A percentile compares a stretch with the other conserved stretches of the same genome.
Conservation (phyloP, 2,329 filamentous ascomycete species). For the Hypocrella siamensis region DNA sequence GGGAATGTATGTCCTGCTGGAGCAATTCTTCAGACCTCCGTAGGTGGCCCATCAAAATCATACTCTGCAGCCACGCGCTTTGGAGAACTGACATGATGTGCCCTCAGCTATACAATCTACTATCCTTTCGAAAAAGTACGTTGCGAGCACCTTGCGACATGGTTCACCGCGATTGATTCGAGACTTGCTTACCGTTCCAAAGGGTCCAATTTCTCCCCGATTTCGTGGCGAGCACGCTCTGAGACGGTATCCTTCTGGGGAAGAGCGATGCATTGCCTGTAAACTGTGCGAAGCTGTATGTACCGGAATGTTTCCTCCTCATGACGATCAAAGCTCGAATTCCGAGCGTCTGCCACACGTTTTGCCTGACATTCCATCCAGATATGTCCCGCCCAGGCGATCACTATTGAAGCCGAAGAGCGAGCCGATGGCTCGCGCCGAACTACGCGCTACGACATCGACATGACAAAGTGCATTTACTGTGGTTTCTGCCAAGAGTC, state of each 20-base stretch:
- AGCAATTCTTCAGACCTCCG: conserved; percentile 97
- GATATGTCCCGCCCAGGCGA: conserved; percentile 94
- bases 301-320: neutral
- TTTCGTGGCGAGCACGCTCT: conserved; percentile 98
- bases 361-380: conserved; percentile 12
- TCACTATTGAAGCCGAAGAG: conserved; percentile 98
- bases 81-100: conserved; percentile 1
- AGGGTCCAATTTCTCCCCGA: conserved; percentile 89
- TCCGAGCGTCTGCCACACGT: too few species aligned
- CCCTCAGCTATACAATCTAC: conserved; percentile 82
- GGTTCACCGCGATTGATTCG: too few species aligned
- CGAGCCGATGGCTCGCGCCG: conserved; percentile 87
- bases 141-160: conserved; percentile 15
- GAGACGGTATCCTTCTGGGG: conserved; percentile 87
- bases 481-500: conserved; percentile 98
- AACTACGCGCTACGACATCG: conserved; percentile 96
- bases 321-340: too few species aligned
- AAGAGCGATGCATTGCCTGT: conserved; percentile 98
- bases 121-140: conserved; percentile 94
- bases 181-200: too few species aligned
- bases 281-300: conserved; percentile 87
- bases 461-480: conserved; percentile 99
- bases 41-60: conserved; percentile 52
- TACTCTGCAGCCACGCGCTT: too few species aligned
- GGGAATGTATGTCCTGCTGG: conserved; percentile 94